A percentile compares a stretch with the other conserved stretches of the same genome.
Evolutionary conservation across 192 early-diverging fungal species (phyloP).

Genomic region (Coemansia sp.): DNA sequence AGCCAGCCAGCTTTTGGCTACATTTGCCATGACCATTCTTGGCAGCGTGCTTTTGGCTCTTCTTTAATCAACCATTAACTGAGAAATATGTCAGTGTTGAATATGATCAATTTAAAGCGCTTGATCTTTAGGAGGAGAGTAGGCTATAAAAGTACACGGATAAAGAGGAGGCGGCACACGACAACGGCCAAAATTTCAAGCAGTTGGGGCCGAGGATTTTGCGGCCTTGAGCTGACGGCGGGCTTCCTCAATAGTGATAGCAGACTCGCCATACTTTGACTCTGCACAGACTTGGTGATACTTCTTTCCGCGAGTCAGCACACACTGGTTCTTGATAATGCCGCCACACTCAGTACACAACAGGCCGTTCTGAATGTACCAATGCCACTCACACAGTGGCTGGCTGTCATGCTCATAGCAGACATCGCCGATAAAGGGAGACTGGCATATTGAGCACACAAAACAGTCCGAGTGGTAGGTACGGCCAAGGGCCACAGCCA

Average conservation of each 20-base stretch:
- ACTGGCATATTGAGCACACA: conserved; percentile 55
- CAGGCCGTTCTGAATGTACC: conserved; percentile 53
- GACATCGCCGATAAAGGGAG: conserved; percentile 53
- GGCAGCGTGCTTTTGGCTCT: background rate
- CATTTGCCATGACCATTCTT: background rate
- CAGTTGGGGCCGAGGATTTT: conserved; percentile 2
- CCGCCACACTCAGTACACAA: conserved; percentile 53
- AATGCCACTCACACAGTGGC: conserved; percentile 56
- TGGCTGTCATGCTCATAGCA: conserved; percentile 55
- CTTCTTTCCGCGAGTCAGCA: conserved; percentile 52
- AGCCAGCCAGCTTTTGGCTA: background rate
- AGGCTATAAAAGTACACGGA: background rate
- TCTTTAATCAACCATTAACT: background rate
- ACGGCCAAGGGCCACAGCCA: conserved; percentile 51
- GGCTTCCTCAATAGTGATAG: conserved; percentile 44
- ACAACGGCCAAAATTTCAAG: background rate
- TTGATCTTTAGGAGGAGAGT: background rate
- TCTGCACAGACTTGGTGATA: conserved; percentile 52
- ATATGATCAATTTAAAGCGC: background rate
- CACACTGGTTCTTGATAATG: conserved; percentile 53
- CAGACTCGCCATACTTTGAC: conserved; percentile 49
- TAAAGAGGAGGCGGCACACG: background rate
- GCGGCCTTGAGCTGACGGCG: conserved; percentile 38
- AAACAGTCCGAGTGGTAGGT: conserved; percentile 54
- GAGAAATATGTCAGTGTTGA: background rate